These are phyloP conservation scores for Paramecium caudatum DNA, from an alignment of 73 alveolate species.

Conservation along the genomic window DNA sequence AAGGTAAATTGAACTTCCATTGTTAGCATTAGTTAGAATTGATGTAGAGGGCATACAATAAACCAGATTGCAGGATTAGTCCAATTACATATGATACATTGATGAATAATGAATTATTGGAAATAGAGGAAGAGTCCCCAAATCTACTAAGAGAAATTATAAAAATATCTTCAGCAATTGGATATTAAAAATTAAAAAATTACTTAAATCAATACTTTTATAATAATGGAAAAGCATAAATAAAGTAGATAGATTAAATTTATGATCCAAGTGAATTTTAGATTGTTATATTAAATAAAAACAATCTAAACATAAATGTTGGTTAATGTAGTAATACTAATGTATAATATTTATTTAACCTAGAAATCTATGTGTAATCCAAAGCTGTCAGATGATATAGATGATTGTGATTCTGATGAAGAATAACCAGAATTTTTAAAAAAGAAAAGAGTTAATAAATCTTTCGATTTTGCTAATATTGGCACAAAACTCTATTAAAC, in stretches of 20 bases:
- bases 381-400: not conserved
- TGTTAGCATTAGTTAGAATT: not conserved
- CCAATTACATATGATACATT: not conserved
- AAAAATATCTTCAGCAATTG: not conserved
- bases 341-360: not conserved
- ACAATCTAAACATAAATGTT: not conserved
- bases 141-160: not conserved
- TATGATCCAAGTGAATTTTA: slow-evolving; percentile 53
- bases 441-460: slow-evolving; percentile 28
- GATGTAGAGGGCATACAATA: not conserved
- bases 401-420: slow-evolving; percentile 57
- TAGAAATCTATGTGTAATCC: slow-evolving; percentile 22
- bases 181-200: slow-evolving; percentile 14
- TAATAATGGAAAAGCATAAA: not conserved
- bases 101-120: slow-evolving; percentile 3
- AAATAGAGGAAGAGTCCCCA: not conserved
- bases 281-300: not conserved
- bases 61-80: not conserved
- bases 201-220: not conserved
- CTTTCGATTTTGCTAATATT: not conserved
- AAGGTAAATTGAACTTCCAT: not conserved
- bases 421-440: slow-evolving; percentile 37
- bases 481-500: not conserved
- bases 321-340: slow-evolving; percentile 35
- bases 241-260: slow-evolving; percentile 32